phyloP scores from a whole-genome alignment of 164 flowering plant genomes.

The Vitis cinerea region DNA sequence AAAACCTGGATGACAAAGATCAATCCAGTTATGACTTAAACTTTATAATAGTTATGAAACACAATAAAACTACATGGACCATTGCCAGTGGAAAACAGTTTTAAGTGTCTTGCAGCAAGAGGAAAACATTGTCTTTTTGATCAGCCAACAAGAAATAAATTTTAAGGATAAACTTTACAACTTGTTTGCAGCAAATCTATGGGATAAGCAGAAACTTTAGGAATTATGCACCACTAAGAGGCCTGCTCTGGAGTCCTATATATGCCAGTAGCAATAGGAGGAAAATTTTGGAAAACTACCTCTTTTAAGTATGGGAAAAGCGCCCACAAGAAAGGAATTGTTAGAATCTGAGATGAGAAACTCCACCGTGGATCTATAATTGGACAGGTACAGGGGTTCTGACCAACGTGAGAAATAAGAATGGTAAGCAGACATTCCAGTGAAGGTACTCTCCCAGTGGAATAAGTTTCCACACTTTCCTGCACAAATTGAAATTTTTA shows the following conservation, averaged over 20 bases:
- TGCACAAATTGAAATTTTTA: constrained; percentile 23
- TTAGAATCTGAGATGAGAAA: constrained; percentile 78
- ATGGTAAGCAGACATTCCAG: constrained; percentile 60
- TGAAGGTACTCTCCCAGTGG: constrained; percentile 39
- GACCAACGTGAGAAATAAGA: constrained; percentile 61
- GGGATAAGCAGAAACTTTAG: background rate
- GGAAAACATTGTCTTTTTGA: too few relatives aligned
- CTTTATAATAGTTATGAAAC: background rate
- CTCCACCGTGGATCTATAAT: constrained; percentile 55
- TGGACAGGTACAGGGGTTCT: constrained; percentile 54
- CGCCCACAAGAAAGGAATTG: constrained; percentile 84
- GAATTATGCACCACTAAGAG: too few relatives aligned
- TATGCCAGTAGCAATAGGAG: background rate
- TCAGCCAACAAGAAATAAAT: too few relatives aligned
- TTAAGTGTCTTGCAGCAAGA: too few relatives aligned
- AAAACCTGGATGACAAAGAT: constrained; percentile 48
- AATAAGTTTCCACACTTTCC: constrained; percentile 31
- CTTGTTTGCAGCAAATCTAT: too few relatives aligned
- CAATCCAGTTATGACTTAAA: background rate
- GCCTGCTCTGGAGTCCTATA: background rate
- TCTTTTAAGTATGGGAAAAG: constrained; percentile 69
- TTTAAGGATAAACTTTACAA: too few relatives aligned
- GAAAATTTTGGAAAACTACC: constrained; percentile 35
- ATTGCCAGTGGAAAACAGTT: too few relatives aligned
- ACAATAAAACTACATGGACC: background rate